Conservation (phyloP, 345 rosid genomes). For the Linum tenue region DNA sequence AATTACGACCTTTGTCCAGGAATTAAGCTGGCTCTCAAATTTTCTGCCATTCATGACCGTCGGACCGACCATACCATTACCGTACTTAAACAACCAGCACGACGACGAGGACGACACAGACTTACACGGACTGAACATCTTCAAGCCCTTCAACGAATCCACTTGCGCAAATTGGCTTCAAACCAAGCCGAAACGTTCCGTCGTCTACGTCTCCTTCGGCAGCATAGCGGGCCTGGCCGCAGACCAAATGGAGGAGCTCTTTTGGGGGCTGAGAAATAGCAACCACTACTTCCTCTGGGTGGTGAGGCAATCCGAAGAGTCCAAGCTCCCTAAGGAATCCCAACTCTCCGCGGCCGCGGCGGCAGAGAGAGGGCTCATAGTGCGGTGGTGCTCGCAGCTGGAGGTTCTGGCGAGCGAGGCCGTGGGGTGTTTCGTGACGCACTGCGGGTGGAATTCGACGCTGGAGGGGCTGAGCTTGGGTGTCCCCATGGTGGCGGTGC, state of each 20-base stretch:
- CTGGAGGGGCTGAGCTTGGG: conserved; percentile 37
- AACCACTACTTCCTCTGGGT: conserved; percentile 33
- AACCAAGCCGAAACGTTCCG: conserved; percentile 22
- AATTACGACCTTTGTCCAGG: neutral
- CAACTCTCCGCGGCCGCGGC: conserved; percentile 11
- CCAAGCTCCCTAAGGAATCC: conserved; percentile 17
- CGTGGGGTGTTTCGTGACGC: conserved; percentile 39
- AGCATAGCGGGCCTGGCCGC: conserved; percentile 34
- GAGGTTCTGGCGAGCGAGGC: conserved; percentile 38
- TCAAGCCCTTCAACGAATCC: conserved; percentile 19
- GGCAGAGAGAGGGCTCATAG: conserved; percentile 24
- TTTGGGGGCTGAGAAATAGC: conserved; percentile 32
- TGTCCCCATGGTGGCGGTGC: conserved; percentile 32
- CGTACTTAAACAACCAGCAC: conserved; percentile 32
- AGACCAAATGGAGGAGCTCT: conserved; percentile 34
- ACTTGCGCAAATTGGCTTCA: conserved; percentile 33
- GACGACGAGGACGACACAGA: conserved; percentile 29
- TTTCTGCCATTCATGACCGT: conserved; percentile 26
- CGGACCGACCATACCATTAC: conserved; percentile 43
- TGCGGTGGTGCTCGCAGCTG: conserved; percentile 41
- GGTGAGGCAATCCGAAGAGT: conserved; percentile 19
- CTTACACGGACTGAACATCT: conserved; percentile 36
- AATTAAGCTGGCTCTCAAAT: neutral
- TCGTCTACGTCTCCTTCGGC: conserved; percentile 45
- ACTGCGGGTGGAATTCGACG: conserved; percentile 47